A percentile compares a stretch with the other conserved stretches of the same genome.
Conservation (phyloP, 1,284 basidiomycete genomes). For the Meira nashicola region DNA sequence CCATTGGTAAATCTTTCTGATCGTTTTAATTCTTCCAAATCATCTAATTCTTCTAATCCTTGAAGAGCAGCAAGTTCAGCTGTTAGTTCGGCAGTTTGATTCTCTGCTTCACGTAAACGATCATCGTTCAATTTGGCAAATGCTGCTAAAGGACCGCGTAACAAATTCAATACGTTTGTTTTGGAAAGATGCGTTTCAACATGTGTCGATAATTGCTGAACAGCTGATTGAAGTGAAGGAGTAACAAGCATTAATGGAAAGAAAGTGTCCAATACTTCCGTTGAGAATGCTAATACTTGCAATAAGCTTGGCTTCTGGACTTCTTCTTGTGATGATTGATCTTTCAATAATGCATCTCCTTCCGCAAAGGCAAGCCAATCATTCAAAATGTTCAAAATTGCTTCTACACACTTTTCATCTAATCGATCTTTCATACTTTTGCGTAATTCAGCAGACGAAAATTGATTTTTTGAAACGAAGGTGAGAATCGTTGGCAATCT, state of each 20-base stretch:
- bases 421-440: background rate
- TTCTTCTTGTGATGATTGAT: background rate
- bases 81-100: background rate
- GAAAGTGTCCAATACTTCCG: constrained; percentile 5
- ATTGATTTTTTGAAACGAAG: background rate
- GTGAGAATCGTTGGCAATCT: background rate
- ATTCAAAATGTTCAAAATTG: background rate
- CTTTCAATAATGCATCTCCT: background rate
- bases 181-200: background rate
- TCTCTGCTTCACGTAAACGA: background rate
- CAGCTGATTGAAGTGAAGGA: background rate
- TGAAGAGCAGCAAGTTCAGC: no score
- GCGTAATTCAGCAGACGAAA: background rate
- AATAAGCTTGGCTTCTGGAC: background rate
- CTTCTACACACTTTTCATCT: background rate
- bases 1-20: no score
- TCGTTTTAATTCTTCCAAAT: no score
- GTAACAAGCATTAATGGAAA: constrained; percentile 4
- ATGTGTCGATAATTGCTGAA: background rate
- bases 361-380: background rate
- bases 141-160: constrained; percentile 6
- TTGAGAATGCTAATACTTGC: background rate
- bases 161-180: background rate
- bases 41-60: no score
- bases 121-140: constrained; percentile 1